Evolutionary conservation across 768 basidiomycete species (phyloP).

Genomic region (Boletus edulis): DNA sequence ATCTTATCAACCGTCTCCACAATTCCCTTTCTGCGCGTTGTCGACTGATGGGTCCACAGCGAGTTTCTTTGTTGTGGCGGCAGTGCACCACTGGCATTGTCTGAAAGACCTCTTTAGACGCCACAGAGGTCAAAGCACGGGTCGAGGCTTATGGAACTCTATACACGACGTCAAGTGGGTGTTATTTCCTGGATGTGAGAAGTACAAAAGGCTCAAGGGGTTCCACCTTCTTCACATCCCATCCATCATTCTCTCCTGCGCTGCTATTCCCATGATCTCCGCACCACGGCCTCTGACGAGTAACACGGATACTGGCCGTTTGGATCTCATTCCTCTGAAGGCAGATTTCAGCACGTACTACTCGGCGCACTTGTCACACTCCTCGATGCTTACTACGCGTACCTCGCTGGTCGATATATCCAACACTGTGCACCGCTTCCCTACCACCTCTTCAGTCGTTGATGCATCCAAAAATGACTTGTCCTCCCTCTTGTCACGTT

Average conservation of each 20-base stretch:
- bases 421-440: not conserved
- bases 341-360: slow-evolving; percentile 4
- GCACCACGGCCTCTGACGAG: not conserved
- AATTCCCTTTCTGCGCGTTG: not conserved
- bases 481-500: slow-evolving; percentile 8
- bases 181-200: slow-evolving; percentile 2
- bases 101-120: not conserved
- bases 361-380: slow-evolving; percentile 11
- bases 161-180: slow-evolving; percentile 7
- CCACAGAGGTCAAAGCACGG: slow-evolving; percentile 20
- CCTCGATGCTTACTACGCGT: slow-evolving; percentile 2
- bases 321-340: not conserved
- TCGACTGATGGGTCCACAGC: slow-evolving; percentile 3
- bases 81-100: slow-evolving; percentile 22
- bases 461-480: not conserved
- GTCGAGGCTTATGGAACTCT: not conserved
- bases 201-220: slow-evolving; percentile 18
- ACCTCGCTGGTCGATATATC: slow-evolving; percentile 6
- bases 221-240: not conserved
- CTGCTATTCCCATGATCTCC: slow-evolving; percentile 8
- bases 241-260: not conserved
- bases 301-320: not conserved
- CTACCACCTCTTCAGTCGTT: not conserved
- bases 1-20: slow-evolving; percentile 9
- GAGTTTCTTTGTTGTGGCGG: slow-evolving; percentile 13